Conservation (phyloP, 352 stramenopile species). For the Phytophthora lateralis region DNA sequence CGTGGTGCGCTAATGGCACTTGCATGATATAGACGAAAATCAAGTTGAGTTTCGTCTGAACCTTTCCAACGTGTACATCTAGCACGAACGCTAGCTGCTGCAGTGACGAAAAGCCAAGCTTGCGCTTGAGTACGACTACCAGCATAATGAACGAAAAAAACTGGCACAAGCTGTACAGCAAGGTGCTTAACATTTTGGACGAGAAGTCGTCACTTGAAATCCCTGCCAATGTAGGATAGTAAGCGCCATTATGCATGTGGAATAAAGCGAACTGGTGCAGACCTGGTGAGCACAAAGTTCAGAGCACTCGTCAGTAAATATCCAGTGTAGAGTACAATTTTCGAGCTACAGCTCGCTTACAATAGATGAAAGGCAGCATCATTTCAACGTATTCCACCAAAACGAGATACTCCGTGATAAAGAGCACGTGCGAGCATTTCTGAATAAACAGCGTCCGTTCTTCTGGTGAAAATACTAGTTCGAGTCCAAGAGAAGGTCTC, state of each 20-base stretch:
- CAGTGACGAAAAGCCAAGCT: slow-evolving; percentile 26
- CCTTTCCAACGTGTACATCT: slow-evolving; percentile 15
- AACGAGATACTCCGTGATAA: slow-evolving; percentile 46
- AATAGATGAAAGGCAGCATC: slow-evolving; percentile 40
- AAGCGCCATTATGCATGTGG: slow-evolving; percentile 33
- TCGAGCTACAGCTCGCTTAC: slow-evolving; percentile 11
- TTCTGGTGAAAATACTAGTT: slow-evolving; percentile 14
- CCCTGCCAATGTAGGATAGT: slow-evolving; percentile 19
- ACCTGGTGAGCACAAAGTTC: slow-evolving; percentile 3
- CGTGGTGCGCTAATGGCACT: slow-evolving; percentile 31
- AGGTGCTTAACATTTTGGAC: slow-evolving; percentile 11
- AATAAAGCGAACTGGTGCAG: slow-evolving; percentile 21
- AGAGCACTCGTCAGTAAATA: neutral
- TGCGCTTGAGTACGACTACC: slow-evolving; percentile 19
- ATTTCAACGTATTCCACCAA: slow-evolving; percentile 50
- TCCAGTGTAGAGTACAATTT: neutral
- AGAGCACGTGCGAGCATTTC: slow-evolving; percentile 33
- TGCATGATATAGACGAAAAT: slow-evolving; percentile 47
- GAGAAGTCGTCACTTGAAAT: slow-evolving; percentile 9
- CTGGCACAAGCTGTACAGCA: slow-evolving; percentile 25
- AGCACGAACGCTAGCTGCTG: slow-evolving; percentile 46
- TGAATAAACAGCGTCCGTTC: slow-evolving; percentile 31
- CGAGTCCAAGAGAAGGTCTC: neutral
- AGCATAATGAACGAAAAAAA: slow-evolving; percentile 20
- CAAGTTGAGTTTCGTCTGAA: slow-evolving; percentile 40